Base-by-base conservation (phyloP, 495 filamentous ascomycete species). In the Penicillium salamii region DNA sequence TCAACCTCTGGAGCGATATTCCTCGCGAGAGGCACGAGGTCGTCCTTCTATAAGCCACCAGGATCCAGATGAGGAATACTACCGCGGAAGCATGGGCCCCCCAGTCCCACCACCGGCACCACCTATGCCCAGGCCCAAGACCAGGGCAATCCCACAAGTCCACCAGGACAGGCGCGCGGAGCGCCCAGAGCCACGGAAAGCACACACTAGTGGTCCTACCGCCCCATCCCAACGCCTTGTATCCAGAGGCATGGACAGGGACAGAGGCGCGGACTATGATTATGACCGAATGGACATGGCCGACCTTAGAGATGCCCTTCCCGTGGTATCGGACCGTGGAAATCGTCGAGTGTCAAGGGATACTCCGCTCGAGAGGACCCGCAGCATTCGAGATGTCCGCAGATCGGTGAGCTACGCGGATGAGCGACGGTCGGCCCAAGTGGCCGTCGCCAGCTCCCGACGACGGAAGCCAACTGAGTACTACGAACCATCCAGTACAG, bases 1-100 rank as follows among this genome's bases (percentile, higher is more conserved):
- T 2, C 45, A 24, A n/a, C 21, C 45, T 15, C 11, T 62, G 37
- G 63, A 71, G 26, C 59, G 57, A 14, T 56, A 50, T 49, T 13
- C 55, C 24, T 52, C 56, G n/a, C 68, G 65, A 29, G 64, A 70
- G 21, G 19, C 39, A 11, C 63, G 59, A 24, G 55, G 47, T 1
- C 59, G 53, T n/a, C 36, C 43, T 24, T 19, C 53, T 0, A 34
- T 42, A 34, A 49, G 50, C 23, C 43, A 46, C 20, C 58, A 60
- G 34, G 62, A 64, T 7, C 56, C 49, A 4, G 68, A 69, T n/a
- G 75, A 79, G 40, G 73, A 77, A 33, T 72, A 61, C 39, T 69
- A 71, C 40, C 62, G 55, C 23, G 23, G 23, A 26, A 26, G 8
- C 28, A 77, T 77, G 69, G 7, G 5, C 11, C 29, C 29, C 7